These are phyloP conservation scores for Saccharomycopsis crataegensis DNA, from an alignment of 1,139 yeast species.

Conservation along the genomic window DNA sequence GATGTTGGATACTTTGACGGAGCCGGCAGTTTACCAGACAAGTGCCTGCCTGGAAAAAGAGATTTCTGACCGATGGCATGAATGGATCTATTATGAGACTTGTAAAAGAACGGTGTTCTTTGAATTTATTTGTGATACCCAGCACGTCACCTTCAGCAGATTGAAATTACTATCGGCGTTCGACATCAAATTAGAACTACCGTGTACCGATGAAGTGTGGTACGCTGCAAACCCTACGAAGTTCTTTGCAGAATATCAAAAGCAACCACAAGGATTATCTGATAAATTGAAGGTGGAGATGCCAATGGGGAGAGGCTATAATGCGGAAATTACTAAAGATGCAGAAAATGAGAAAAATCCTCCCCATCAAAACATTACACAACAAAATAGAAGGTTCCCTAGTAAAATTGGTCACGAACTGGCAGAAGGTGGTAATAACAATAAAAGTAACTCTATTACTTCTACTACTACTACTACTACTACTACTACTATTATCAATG, in stretches of 20 bases:
- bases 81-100: slow-evolving; percentile 30
- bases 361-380: slow-evolving; percentile 5
- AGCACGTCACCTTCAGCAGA: slow-evolving; percentile 22
- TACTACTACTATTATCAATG: too few species aligned
- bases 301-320: slow-evolving; percentile 3
- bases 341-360: slow-evolving; percentile 1
- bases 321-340: not conserved
- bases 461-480: too few species aligned
- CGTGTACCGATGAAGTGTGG: slow-evolving; percentile 37
- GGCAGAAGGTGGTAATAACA: not conserved
- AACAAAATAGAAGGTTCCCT: not conserved
- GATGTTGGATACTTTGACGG: slow-evolving; percentile 22
- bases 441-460: not conserved
- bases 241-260: slow-evolving; percentile 27
- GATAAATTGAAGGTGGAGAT: slow-evolving; percentile 20
- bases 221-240: slow-evolving; percentile 25
- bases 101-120: slow-evolving; percentile 29
- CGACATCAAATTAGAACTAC: slow-evolving; percentile 33
- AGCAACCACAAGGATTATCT: slow-evolving; percentile 29
- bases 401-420: not conserved
- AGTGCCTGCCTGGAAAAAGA: slow-evolving; percentile 14
- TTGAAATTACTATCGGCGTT: slow-evolving; percentile 27
- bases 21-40: slow-evolving; percentile 20
- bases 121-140: slow-evolving; percentile 29
- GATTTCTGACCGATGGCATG: slow-evolving; percentile 24